Percentiles rank a stretch among this genome's conserved stretches.
Evolutionary conservation across 495 filamentous ascomycete genomes (phyloP).

Genomic region (Friedmanniomyces endolithicus): DNA sequence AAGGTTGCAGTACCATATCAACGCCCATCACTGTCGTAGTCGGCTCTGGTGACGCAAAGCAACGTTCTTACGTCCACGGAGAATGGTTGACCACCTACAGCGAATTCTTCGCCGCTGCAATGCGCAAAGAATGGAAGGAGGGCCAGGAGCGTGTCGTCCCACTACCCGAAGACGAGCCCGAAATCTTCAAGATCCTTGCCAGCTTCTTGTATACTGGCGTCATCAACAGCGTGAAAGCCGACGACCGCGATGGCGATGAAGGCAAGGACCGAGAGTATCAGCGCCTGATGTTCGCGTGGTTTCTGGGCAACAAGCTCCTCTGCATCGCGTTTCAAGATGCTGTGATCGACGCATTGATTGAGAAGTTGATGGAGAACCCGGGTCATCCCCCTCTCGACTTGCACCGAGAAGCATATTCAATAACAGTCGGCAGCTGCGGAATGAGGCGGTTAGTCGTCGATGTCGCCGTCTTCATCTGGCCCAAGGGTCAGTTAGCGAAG

Average conservation of each 20-base stretch:
- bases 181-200: conserved; percentile 3
- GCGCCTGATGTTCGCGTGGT: neutral
- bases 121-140: conserved; percentile 11
- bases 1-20: too few species aligned
- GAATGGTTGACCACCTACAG: conserved; percentile 3
- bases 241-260: too few species aligned
- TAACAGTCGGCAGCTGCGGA: neutral
- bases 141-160: neutral
- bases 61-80: conserved; percentile 6
- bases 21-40: neutral
- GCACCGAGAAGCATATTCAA: neutral
- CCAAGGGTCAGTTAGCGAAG: neutral
- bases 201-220: conserved; percentile 12
- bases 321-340: conserved; percentile 7
- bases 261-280: neutral
- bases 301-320: conserved; percentile 4
- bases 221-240: neutral
- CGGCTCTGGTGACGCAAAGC: neutral
- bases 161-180: conserved; percentile 2
- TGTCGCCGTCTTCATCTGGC: neutral
- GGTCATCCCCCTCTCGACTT: neutral
- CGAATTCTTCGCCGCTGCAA: conserved; percentile 14
- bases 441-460: conserved; percentile 2
- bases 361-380: neutral
- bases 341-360: conserved; percentile 1